Percentiles rank a stretch among this genome's conserved stretches.
phyloP scores from a whole-genome alignment of 345 rosid genomes.

The Brassica nigra region DNA sequence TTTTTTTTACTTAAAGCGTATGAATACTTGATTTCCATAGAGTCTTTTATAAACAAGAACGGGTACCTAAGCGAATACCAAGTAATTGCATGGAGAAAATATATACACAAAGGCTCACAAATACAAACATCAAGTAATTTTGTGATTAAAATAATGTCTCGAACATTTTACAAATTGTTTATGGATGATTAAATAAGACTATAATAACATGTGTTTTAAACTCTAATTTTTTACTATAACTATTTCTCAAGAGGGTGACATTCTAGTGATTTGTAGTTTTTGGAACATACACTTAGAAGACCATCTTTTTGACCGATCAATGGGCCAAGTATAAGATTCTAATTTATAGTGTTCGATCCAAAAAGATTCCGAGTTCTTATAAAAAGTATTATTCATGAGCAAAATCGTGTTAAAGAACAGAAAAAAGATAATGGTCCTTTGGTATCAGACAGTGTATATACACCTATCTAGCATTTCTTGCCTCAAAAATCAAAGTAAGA shows the following conservation, averaged over 20 bases:
- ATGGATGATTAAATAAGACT: not conserved
- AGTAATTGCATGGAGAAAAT: not conserved
- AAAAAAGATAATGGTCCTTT: constrained; percentile 32
- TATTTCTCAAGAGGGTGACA: not conserved
- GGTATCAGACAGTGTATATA: constrained; percentile 40
- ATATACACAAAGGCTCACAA: not conserved
- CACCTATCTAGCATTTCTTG: constrained; percentile 24
- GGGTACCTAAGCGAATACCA: not conserved
- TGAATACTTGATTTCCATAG: not conserved
- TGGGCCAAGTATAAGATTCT: constrained; percentile 43
- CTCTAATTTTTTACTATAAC: not conserved
- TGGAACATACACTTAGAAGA: constrained; percentile 14
- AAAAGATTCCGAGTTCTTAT: constrained; percentile 20
- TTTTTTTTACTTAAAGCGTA: no score
- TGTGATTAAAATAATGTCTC: not conserved
- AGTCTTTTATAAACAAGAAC: not conserved
- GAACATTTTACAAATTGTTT: not conserved
- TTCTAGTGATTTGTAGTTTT: constrained; percentile 13
- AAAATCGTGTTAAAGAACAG: constrained; percentile 8
- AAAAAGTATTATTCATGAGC: constrained; percentile 23
- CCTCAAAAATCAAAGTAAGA: not conserved
- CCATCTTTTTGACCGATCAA: constrained; percentile 37
- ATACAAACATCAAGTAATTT: not conserved
- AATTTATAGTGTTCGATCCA: constrained; percentile 14
- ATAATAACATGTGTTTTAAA: not conserved